Evolutionary conservation across 306 rosid species (phyloP), one percentile per base, ranked within the genome.

Genomic region (Canavalia ensiformis): DNA sequence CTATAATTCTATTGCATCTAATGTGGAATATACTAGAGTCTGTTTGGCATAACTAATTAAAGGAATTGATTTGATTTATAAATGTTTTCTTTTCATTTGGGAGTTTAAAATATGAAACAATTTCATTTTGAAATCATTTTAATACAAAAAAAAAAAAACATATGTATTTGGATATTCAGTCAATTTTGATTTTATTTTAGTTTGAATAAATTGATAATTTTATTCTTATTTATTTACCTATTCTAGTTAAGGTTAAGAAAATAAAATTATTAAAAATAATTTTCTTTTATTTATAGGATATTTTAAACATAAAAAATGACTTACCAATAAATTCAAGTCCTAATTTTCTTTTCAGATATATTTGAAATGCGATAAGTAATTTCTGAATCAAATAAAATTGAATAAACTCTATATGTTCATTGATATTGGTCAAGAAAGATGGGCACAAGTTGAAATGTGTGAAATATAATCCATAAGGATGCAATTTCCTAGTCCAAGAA

Each of bases 371-470:
- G 5, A 65, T 7, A 1, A 67, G 5, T 44, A 45, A 68, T 3
- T 71, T 50, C 2, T 6, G 45, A 11, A 31, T 18, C 1, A 72
- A 52, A 51, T 13, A 7, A 65, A 65, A 2, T 45, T 56, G 3
- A 28, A 46, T 1, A 74, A 56, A 41, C 56, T 67, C n/a, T 2
- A 41, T 25, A 34, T 34, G 28, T 28, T 62, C 18, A 33, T 41
- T 7, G 73, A 45, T n/a, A 49, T 30, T 39, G 74, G 44, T 69
- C 45, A 60, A 76, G 41, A 68, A 73, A n/a, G 84, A 67, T 74
- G 49, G 76, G 55, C 67, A 75, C 33, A 69, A 80, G 77, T 64
- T 56, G 83, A 73, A 78, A 74, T 51, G 45, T 77, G 6, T 42
- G 0, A 13, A 12, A 57, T 51, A 50, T 30, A 51, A 31, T 68